Base-by-base conservation (phyloP, 495 filamentous ascomycete genomes). In the Xylaria nigripes region DNA sequence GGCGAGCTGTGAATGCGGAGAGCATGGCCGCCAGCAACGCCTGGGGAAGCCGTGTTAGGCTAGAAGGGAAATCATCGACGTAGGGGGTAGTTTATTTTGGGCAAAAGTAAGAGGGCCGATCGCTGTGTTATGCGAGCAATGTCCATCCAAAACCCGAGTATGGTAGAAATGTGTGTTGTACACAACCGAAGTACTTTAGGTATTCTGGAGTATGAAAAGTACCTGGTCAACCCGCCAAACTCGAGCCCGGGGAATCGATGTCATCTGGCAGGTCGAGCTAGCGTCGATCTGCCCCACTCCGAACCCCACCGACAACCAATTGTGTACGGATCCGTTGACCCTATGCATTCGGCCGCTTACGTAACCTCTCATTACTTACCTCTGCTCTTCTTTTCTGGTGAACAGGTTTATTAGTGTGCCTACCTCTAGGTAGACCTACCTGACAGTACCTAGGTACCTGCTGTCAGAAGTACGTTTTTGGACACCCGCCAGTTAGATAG, bases 1-100 rank as follows among this genome's bases (percentile, higher is more conserved):
- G 87, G 66, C 87, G 87, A 78, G 93, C 90, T 59, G 85, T 92
- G 74, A 99, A 98, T 69, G 94, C 92, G 73, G 93, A 95, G 71
- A 97, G 84, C 93, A 98, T 98, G 74, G 76, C 76, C 18, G 24
- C 48, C 23, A 65, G 56, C 56, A 56, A 59, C 4, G 9, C 66
- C 64, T 65, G 50, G 63, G 34, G 44, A 29, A 50, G n/a, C 45
- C 41, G 40, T 44, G 45, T 50, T 60, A 62, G 51, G 29, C 41
- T 29, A 6, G 27, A 23, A 30, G 48, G 48, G 34, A 18, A 41
- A 3, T 51, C 54, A 57, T 57, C 12, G 54, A 57, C 52, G 27
- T 24, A 42, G 10, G 36, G 6, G 21, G 3, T 15, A n/a, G 30
- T n/a, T n/a, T 30, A 24, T 29, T n/a, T 19, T 18, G 1, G 21